Base-by-base conservation (phyloP, 2,329 filamentous ascomycete species). In the Alternaria longipes region DNA sequence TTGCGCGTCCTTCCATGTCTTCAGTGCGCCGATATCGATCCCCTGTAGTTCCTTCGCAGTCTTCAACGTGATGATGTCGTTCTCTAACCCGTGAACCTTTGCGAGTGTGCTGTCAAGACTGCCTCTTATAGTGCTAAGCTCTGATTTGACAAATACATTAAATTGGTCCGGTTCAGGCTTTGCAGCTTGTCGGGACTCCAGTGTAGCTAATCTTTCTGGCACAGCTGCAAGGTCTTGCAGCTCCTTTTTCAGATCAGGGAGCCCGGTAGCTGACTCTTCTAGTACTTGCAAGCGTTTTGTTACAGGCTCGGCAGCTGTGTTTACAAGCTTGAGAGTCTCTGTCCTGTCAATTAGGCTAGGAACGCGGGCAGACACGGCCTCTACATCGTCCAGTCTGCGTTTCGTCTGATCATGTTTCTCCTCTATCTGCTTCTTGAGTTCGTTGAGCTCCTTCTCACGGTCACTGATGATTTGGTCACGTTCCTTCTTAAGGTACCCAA, bases 401-500 rank as follows among this genome's bases (percentile, higher is more conserved):
- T 12, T 12, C 14, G 20, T 22, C n/a, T 11, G 14, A 50, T 50
- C 7, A 24, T 11, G 46, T 2, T 49, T 30, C 46, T 26, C 18
- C 4, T 22, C 9, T 0, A 12, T 11, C 40, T 41, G 40, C 40
- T 22, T 41, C 18, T 41, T 41, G 18, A 49, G 30, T 20, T 6
- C 18, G 20, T 24, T 18, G 14, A 34, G 8, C 32, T 18, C 20
- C 32, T 26, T 46, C 18, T 51, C 45, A 34, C 50, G 26, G 24
- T 36, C 32, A 30, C 34, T 41, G 26, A n/a, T 56, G 5, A 60
- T 16, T 12, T 56, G 32, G 14, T 59, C 54, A 30, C 55, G 40
- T 22, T 56, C 60, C 44, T 57, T 59, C 34, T 47, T 59, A 6
- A 66, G 58, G 8, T 56, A 41, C 12, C n/a, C 16, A 18, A 64